A percentile compares a stretch with the other conserved stretches of the same genome.
phyloP scores from a whole-genome alignment of 2,329 filamentous ascomycete species.

The Microthyrium microscopicum region DNA sequence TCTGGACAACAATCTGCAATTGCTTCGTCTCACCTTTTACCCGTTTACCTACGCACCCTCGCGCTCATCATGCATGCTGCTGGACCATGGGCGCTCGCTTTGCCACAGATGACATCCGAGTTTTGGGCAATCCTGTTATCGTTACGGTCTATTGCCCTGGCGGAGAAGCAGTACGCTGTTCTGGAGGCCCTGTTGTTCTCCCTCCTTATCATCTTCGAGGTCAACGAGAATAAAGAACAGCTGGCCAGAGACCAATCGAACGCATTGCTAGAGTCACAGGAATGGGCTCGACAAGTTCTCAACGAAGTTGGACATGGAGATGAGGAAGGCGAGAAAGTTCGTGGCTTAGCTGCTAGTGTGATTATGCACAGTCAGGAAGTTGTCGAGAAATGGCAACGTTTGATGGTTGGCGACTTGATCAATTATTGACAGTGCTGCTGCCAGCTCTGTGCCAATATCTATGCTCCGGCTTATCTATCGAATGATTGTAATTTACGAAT shows the following conservation, averaged over 20 bases:
- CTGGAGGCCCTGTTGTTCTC: constrained; percentile 62
- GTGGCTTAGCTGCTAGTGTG: constrained; percentile 61
- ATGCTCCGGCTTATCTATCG: neutral
- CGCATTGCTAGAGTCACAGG: constrained; percentile 68
- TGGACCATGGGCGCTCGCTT: constrained; percentile 58
- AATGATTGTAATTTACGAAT: too few species aligned
- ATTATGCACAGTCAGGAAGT: constrained; percentile 65
- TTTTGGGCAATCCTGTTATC: constrained; percentile 69
- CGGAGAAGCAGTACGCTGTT: constrained; percentile 45
- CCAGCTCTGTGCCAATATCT: neutral
- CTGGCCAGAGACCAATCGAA: constrained; percentile 59
- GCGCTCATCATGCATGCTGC: constrained; percentile 68
- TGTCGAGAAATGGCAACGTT: constrained; percentile 62
- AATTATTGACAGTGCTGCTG: constrained; percentile 18
- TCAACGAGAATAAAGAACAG: constrained; percentile 57
- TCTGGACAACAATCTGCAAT: constrained; percentile 39
- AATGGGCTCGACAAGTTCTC: constrained; percentile 72
- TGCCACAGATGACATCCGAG: constrained; percentile 69
- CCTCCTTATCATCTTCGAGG: constrained; percentile 63
- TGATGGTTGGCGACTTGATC: constrained; percentile 54
- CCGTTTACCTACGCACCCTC: constrained; percentile 72
- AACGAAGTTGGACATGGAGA: constrained; percentile 29
- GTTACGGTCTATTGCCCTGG: constrained; percentile 35
- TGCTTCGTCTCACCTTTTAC: constrained; percentile 58
- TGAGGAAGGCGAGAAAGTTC: constrained; percentile 61